phyloP scores from a whole-genome alignment of 768 basidiomycete genomes.

The Russula earlei region DNA sequence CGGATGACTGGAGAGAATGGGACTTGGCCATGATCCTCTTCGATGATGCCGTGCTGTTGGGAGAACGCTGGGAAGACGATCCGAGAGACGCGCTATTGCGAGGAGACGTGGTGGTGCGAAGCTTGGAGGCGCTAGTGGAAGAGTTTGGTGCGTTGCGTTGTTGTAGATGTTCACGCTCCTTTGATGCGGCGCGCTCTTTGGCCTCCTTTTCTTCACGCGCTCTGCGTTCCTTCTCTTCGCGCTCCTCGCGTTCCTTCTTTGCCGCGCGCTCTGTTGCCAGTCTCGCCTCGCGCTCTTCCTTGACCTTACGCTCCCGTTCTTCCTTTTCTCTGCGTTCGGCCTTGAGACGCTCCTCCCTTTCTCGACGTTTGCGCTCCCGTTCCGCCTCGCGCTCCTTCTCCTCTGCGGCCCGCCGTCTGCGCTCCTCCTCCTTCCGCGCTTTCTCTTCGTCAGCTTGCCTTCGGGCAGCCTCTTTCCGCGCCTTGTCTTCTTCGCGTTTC shows the following conservation, averaged over 20 bases:
- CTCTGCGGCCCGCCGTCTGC: constrained; percentile 62
- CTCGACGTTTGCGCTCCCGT: constrained; percentile 61
- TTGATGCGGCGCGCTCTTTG: constrained; percentile 32
- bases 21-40: constrained; percentile 60
- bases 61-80: constrained; percentile 39
- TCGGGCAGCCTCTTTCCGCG: constrained; percentile 62
- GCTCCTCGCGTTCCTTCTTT: constrained; percentile 53
- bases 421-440: constrained; percentile 75
- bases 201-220: constrained; percentile 30
- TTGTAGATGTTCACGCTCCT: constrained; percentile 23
- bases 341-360: constrained; percentile 56
- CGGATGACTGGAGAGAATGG: constrained; percentile 15
- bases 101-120: constrained; percentile 43
- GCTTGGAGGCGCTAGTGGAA: constrained; percentile 31
- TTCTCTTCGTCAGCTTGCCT: constrained; percentile 79
- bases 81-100: constrained; percentile 38
- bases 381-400: constrained; percentile 76
- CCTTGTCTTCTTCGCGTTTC: constrained; percentile 82
- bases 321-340: constrained; percentile 46
- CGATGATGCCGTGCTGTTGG: constrained; percentile 35
- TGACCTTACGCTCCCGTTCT: constrained; percentile 53
- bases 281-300: constrained; percentile 57
- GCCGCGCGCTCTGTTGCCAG: constrained; percentile 44
- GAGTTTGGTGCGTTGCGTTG: constrained; percentile 24
- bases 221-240: constrained; percentile 27